Base-by-base conservation (phyloP, 2,329 filamentous ascomycete species). In the Colletotrichum sp. region DNA sequence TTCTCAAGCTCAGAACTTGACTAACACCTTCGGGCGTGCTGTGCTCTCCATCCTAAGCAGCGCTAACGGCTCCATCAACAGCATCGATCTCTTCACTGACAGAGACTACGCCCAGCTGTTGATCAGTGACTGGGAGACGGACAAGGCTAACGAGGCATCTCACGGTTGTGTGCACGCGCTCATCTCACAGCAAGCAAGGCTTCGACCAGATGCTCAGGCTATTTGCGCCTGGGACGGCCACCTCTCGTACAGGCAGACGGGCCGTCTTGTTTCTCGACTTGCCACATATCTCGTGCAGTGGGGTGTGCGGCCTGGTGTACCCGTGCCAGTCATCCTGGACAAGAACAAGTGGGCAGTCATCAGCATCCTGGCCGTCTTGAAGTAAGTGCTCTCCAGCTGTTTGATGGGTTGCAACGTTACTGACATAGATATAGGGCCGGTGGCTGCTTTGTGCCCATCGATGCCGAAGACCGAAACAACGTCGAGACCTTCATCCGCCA, bases 261-360 rank as follows among this genome's bases (percentile, higher is more conserved):
- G 84, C 5, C 81, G 82, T 0, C 82, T 85, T 9, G 85, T 86
- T 1, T 81, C 84, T 3, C 83, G 82, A 6, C 81, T 89, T 1
- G 84, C 85, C 3, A 83, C 83, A 3, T 84, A 88, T 67, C 86
- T 95, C 0, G 81, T 88, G 4, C 85, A 87, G 26, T 82, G 87
- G 15, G 91, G 91, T 0, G 86, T 91, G 0, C 82, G 85, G 0
- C 85, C 87, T 1, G 89, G 90, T 12, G 86, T 90, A 9, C 85
- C 94, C 6, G 88, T 96, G 2, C 92, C 92, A 7, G 87, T 96
- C 8, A 90, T 93, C 21, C 88, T 95, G 80, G 91, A 94, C 58
- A 96, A 95, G 84, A 94, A 90, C 24, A 85, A 92, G 16, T 90
- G 93, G 81, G 88, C 94, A 0, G 93, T 95, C 64, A 85, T 95